Base-by-base conservation (phyloP, 768 basidiomycete genomes). In the Suillus brevipes region DNA sequence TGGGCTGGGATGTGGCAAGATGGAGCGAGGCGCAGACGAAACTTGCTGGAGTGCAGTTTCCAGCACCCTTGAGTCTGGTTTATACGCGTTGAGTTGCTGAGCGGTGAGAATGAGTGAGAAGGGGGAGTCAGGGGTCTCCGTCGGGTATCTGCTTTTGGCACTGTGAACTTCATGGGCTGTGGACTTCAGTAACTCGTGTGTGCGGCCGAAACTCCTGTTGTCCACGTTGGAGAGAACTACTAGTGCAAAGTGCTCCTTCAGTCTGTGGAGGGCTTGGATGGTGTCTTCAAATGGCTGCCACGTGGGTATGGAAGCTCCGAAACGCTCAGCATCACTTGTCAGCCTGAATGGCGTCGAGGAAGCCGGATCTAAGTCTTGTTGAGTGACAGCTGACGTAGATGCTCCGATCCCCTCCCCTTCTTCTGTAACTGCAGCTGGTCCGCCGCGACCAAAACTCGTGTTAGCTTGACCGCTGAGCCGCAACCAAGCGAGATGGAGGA, bases 201-300 rank as follows among this genome's bases (percentile, higher is more conserved):
- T 91, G 67, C 81, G 77, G 4, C 82, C 77, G 71, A 91, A 90
- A 38, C 89, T 88, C 28, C 69, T 72, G 64, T 82, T 82, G 68
- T 93, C 91, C 71, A 92, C 87, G 74, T 93, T 92, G 68, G 90
- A 91, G 45, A 92, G 81, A 6, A 91, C 88, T 65, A 87, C 82
- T 65, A 92, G 86, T 63, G 87, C 87, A 78, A 85, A 92, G 71
- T 84, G 83, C 63, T 81, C 79, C 43, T 88, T 81, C 60, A 92
- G 84, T 36, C 79, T 75, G 58, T 79, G 81, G 6, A 93, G 84
- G 0, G 90, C 90, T 18, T 77, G 74, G 64, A 80, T 74, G 10
- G 87, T 89, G 74, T 92, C 91, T 0, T 86, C 83, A 77, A 92
- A 92, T 8, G 86, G 79, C 2, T 79, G 78, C 90, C 90, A 93